Evolutionary conservation across 2,329 filamentous ascomycete genomes (phyloP), one percentile per base, ranked within the genome.

Genomic region (Davidsoniella neocaledoniae): DNA sequence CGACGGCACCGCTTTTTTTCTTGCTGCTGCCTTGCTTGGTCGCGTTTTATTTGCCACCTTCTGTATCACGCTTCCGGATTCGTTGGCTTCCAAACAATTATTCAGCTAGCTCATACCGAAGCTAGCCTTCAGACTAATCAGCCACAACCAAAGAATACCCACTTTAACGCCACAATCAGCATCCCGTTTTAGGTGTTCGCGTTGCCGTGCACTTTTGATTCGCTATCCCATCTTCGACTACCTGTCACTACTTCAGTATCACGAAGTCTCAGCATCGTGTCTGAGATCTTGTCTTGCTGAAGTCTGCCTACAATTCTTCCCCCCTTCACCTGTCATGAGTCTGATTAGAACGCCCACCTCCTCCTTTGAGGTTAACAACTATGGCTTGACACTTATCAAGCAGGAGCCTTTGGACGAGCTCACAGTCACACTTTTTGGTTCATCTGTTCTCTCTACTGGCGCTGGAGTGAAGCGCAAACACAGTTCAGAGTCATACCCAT

Each of bases 21-120:
- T 29, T 45, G 25, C 41, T 43, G 46, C 43, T 47, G 44, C 46
- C 51, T 49, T 49, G 36, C 43, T 43, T 33, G 39, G 44, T 50
- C 43, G 51, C 46, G 50, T 39, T 25, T 49, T 53, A 43, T 49
- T 53, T 38, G 47, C 47, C 47, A 53, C 51, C 37, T 37, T n/a
- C 33, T 40, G 42, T 48, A 45, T 46, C 38, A 46, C 47, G 23
- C 42, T 43, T 50, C 47, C 46, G 51, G 43, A 52, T 49, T 37
- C 25, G 23, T 47, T 46, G 16, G 36, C 16, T 41, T 26, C 46
- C 36, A 12, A 48, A 42, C 38, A 40, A n/a, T 40, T 48, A 9
- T 25, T 29, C 9, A 43, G 21, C 42, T 26, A 43, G 16, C 26
- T 21, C 21, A 21, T 21, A 21, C 21, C 21, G 21, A 21, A 21